Percentiles rank a stretch among this genome's conserved stretches.
These are phyloP conservation scores for Periconia macrospinosa DNA, from an alignment of 2,329 filamentous ascomycete species.

Conservation along the genomic window DNA sequence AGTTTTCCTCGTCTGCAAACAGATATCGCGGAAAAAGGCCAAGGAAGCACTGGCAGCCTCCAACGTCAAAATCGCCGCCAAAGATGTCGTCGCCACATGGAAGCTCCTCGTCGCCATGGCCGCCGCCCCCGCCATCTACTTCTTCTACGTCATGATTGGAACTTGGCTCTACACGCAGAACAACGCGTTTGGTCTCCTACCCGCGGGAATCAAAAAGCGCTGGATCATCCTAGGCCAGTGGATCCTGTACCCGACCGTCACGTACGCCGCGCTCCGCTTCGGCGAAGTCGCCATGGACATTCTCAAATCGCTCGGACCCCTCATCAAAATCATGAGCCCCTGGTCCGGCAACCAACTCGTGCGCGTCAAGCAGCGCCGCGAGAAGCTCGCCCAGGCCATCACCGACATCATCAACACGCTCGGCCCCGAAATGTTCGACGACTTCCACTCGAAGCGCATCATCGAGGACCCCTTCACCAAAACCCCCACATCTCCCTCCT, in stretches of 20 bases:
- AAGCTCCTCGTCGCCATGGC: conserved; percentile 46
- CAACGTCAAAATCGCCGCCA: conserved; percentile 44
- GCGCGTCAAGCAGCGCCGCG: conserved; percentile 72
- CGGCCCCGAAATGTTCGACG: conserved; percentile 94
- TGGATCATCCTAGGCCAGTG: conserved; percentile 67
- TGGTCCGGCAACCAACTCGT: conserved; percentile 81
- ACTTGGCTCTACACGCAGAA: conserved; percentile 53
- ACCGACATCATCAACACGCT: conserved; percentile 93
- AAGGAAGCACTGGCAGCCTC: conserved; percentile 44
- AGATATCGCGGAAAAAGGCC: conserved; percentile 42
- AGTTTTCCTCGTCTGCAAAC: conserved; percentile 42
- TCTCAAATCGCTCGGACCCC: conserved; percentile 86
- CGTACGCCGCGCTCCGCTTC: conserved; percentile 89
- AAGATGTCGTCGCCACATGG: conserved; percentile 47
- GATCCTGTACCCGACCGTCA: conserved; percentile 82
- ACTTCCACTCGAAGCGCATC: conserved; percentile 59
- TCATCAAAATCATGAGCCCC: conserved; percentile 83
- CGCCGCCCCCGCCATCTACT: conserved; percentile 38
- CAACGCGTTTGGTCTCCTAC: conserved; percentile 79
- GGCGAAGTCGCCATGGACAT: conserved; percentile 99
- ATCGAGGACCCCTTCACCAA: conserved; percentile 39
- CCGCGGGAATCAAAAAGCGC: conserved; percentile 73
- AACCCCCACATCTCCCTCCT: conserved; percentile 5
- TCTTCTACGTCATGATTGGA: conserved; percentile 33
- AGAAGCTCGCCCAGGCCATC: conserved; percentile 76